Conservation (phyloP, 345 rosid species). For the Rhodomyrtus tomentosa region DNA sequence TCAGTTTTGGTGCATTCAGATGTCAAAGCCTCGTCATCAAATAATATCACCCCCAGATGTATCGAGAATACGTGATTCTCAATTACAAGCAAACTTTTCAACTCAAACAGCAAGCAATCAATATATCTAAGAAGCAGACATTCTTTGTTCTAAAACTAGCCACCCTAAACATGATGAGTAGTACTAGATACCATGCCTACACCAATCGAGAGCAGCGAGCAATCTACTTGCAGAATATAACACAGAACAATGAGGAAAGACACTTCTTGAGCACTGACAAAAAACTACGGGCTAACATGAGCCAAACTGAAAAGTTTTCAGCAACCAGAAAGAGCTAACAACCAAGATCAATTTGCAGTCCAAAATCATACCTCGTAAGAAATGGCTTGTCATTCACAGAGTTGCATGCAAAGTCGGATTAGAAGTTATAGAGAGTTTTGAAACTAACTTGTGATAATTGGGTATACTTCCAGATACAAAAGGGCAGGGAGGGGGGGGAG, state of each 20-base stretch:
- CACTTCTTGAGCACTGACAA: background rate
- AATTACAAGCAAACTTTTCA: background rate
- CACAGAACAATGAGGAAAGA: background rate
- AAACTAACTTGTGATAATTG: background rate
- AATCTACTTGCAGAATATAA: background rate
- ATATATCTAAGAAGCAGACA: background rate
- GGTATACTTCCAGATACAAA: background rate
- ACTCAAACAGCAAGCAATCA: background rate
- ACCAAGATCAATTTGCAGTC: background rate
- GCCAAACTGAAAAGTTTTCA: background rate
- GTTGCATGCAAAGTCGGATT: background rate
- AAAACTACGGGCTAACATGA: background rate
- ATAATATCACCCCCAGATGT: background rate
- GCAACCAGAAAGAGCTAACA: background rate
- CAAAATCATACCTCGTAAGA: background rate
- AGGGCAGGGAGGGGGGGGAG: background rate
- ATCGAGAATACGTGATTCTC: background rate
- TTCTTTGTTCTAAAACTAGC: background rate
- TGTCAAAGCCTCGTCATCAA: background rate
- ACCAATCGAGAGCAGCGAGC: background rate
- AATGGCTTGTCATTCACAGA: background rate
- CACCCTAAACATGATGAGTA: background rate
- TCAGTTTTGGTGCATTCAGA: background rate
- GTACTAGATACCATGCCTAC: background rate
- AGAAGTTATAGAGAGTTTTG: background rate